Base-by-base conservation (phyloP, 2,329 filamentous ascomycete species). In the Epichloe glyceriae region DNA sequence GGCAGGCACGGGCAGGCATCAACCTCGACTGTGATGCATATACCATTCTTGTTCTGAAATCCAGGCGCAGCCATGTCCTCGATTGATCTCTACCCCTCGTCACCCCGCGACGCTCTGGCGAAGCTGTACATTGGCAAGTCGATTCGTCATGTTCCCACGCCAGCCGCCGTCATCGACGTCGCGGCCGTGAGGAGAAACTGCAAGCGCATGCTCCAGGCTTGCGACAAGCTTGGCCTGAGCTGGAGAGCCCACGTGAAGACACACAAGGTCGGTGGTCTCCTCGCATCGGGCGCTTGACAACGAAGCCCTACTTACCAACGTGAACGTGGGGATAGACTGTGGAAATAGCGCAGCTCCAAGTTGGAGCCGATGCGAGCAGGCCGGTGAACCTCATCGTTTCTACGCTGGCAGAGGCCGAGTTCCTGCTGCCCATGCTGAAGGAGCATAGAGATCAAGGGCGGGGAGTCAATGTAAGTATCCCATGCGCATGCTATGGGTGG, bases 171-270 rank as follows among this genome's bases (percentile, higher is more conserved):
- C 40, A 67, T 91, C 14, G 85, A 91, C 62, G 64, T 80, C 11
- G 79, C 80, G 3, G 80, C 83, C 41, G 68, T 88, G 22, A 71
- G 76, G 50, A 69, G 73, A 46, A 88, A 91, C 60, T 91, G 86
- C 65, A 66, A 72, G 53, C 72, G 78, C 37, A 90, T 93, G 85
- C 75, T 88, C 6, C 70, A 80, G 12, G 78, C 85, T 0, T 75
- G 77, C 14, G 63, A 74, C 40, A 67, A 68, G 47, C 67, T 90
- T 14, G 71, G 74, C 0, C 71, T 90, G 22, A 75, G 74, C 6
- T 91, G 88, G 70, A 73, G 87, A 52, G 82, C 84, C 1, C 87
- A 93, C 63, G 80, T 91, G 53, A 93, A 93, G 68, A 89, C 85
- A 20, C 87, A 93, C 65, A 93, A 93, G 71, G 84, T 83, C 66